These are phyloP conservation scores for Phaeolepiota aurea DNA, from an alignment of 768 basidiomycete genomes.

Conservation along the genomic window DNA sequence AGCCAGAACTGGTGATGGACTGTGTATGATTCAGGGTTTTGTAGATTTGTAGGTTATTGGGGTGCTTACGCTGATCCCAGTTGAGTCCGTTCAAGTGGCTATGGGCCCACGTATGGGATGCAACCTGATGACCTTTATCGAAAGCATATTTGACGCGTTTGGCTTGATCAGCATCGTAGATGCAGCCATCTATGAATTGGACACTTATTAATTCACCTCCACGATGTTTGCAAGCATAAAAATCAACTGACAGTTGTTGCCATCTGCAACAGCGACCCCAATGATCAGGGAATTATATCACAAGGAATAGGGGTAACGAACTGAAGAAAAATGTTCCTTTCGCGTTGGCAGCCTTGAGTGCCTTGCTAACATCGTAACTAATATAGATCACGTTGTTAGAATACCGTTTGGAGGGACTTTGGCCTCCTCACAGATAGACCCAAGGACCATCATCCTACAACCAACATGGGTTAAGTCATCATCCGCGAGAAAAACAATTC, in stretches of 20 bases:
- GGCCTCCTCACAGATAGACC: slow-evolving; percentile 21
- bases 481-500: background rate
- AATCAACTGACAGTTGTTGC: slow-evolving; percentile 20
- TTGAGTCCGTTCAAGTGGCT: slow-evolving; percentile 24
- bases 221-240: background rate
- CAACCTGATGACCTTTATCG: slow-evolving; percentile 33
- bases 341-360: slow-evolving; percentile 21
- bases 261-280: slow-evolving; percentile 14
- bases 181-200: slow-evolving; percentile 21
- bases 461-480: background rate
- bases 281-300: background rate
- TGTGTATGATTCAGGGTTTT: slow-evolving; percentile 6
- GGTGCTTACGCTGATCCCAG: slow-evolving; percentile 13
- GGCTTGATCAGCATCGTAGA: slow-evolving; percentile 21
- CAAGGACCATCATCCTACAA: slow-evolving; percentile 33
- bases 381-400: background rate
- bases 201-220: background rate
- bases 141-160: slow-evolving; percentile 25
- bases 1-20: slow-evolving; percentile 22
- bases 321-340: slow-evolving; percentile 38
- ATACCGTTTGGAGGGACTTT: background rate
- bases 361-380: slow-evolving; percentile 25
- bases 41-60: background rate
- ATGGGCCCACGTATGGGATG: slow-evolving; percentile 43
- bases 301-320: slow-evolving; percentile 9